Base-by-base conservation (phyloP, 768 basidiomycete genomes). In the Auriscalpium orientale region DNA sequence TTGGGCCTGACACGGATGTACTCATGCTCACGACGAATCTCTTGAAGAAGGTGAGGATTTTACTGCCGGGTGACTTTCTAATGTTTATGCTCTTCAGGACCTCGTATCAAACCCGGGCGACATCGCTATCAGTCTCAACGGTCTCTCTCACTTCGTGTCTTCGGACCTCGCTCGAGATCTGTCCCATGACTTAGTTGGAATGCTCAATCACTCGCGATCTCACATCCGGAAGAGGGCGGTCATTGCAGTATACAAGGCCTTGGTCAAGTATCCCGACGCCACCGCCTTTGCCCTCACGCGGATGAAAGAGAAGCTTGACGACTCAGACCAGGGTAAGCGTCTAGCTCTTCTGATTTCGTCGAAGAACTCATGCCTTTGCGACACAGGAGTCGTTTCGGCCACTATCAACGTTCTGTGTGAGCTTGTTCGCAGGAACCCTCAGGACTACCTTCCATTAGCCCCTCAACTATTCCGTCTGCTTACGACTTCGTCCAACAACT, bases 11-110 rank as follows among this genome's bases (percentile, higher is more conserved):
- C 56, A 98, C 97, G 1, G 97, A 98, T 64, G 95, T 98, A 21
- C 83, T 98, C 20, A 97, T 99, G 81, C 79, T 98, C 48, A 97
- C 95, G 3, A 97, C 95, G 10, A 99, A 99, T 71, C 75, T 92
- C 34, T 72, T 95, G 60, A 95, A 95, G 78, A 97, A 97, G 81
- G 93, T 90, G 56, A 57, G 82, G 65, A 7, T 44, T 35, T 11
- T 15, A 7, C 10, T 18, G 8, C 16, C 51, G 28, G 4, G 36
- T 40, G 49, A 16, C 18, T 20, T 54, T 34, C 65, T 61, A 46
- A 62, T 35, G 66, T 35, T 65, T 51, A 61, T 12, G 15, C 56
- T 21, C n/a, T 8, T 34, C 61, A 95, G 93, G 93, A 97, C 65
- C 72, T 97, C 64, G 81, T 77, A 55, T 88, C 91, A 49, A 82